phyloP scores from a whole-genome alignment of 768 basidiomycete genomes.

The Boletus subparvulus region DNA sequence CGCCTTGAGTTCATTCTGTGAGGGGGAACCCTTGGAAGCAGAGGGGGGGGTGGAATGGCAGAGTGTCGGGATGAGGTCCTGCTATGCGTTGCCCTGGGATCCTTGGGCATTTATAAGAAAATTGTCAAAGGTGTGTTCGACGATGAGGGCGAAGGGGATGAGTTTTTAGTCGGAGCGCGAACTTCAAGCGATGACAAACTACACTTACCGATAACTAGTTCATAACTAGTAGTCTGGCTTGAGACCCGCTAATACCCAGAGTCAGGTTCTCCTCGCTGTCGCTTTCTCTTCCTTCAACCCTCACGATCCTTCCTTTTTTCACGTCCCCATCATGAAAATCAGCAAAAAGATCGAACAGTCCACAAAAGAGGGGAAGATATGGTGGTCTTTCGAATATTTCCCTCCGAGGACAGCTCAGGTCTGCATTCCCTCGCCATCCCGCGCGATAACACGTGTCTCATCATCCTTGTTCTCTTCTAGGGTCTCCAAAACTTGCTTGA shows the following conservation, averaged over 20 bases:
- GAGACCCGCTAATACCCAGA: slow-evolving; percentile 20
- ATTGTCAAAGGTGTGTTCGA: no score
- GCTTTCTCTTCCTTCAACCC: slow-evolving; percentile 5
- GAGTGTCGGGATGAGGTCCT: no score
- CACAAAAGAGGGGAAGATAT: slow-evolving; percentile 78
- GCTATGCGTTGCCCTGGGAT: no score
- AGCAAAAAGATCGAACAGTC: slow-evolving; percentile 90
- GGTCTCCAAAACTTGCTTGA: slow-evolving; percentile 89
- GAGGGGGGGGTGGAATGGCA: no score
- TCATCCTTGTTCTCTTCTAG: not conserved
- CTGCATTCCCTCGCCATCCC: slow-evolving; percentile 12
- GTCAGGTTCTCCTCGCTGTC: not conserved
- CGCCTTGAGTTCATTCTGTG: no score
- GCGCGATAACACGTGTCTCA: not conserved
- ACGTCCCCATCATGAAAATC: slow-evolving; percentile 72
- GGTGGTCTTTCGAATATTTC: slow-evolving; percentile 99
- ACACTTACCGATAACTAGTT: no score
- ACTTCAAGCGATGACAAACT: no score
- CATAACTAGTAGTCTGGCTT: no score
- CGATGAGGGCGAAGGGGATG: no score
- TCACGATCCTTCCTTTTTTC: slow-evolving; percentile 25
- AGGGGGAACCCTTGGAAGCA: no score
- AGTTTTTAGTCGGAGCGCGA: no score
- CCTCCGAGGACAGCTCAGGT: slow-evolving; percentile 95
- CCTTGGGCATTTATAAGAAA: no score